Evolutionary conservation across 305 asterid species (phyloP).

Genomic region (Striga hermonthica): DNA sequence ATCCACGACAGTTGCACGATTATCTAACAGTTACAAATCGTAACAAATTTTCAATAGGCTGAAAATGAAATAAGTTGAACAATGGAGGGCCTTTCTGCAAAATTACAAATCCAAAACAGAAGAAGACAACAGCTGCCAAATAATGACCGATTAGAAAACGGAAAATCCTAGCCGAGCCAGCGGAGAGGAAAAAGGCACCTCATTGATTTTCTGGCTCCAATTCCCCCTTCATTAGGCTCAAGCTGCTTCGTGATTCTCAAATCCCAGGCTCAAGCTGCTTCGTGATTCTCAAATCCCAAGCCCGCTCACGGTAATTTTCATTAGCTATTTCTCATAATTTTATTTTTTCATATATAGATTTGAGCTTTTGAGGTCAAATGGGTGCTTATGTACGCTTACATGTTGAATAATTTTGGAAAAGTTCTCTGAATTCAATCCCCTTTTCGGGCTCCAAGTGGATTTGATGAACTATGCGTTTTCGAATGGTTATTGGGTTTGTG

Average conservation of each 20-base stretch:
- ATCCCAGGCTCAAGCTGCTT: slow-evolving; percentile 26
- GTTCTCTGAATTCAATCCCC: slow-evolving; percentile 7
- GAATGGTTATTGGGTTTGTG: slow-evolving; percentile 12
- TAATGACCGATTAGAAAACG: slow-evolving; percentile 18
- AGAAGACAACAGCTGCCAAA: slow-evolving; percentile 28
- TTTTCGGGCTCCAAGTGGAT: slow-evolving; percentile 9
- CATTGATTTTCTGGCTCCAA: slow-evolving; percentile 33
- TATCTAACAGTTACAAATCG: no score
- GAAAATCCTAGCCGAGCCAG: slow-evolving; percentile 35
- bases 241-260: slow-evolving; percentile 29
- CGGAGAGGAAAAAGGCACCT: slow-evolving; percentile 26
- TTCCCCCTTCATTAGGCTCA: slow-evolving; percentile 29
- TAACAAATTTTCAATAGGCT: background rate
- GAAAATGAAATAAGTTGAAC: slow-evolving; percentile 17
- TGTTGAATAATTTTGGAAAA: background rate
- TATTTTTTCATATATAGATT: slow-evolving; percentile 14
- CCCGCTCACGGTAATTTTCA: slow-evolving; percentile 27
- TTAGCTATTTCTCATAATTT: slow-evolving; percentile 17
- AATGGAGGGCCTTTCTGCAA: slow-evolving; percentile 27
- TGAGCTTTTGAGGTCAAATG: background rate
- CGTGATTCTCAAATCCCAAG: slow-evolving; percentile 28
- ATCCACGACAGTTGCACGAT: no score
- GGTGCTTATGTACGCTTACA: background rate
- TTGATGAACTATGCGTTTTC: background rate
- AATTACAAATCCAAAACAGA: background rate